Evolutionary conservation across 495 filamentous ascomycete genomes (phyloP), one percentile per base, ranked within the genome.

Genomic region (Xylaria curta): DNA sequence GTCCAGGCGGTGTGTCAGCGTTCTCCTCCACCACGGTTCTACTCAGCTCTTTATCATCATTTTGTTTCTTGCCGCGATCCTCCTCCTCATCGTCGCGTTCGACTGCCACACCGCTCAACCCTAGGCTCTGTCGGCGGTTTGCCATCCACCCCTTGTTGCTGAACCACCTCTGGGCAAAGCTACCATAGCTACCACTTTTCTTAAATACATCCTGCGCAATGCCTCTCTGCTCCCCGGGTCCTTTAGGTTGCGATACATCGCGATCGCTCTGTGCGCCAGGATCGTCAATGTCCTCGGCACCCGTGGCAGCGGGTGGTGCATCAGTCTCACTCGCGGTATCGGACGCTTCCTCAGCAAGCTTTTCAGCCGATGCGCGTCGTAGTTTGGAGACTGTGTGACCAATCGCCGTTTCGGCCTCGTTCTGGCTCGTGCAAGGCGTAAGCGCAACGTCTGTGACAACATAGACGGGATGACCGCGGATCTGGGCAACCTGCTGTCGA

Each of bases 91-190:
- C 74, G 19, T 40, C 59, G 26, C 21, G 53, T 62, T 31, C 71
- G 1, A 15, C 66, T 49, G 59, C 73, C 42, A 79, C 72, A 53
- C 71, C 80, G 62, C 85, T 89, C 81, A 91, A 81, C 10, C 89
- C 90, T 76, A 90, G 85, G 38, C 79, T 83, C 63, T 86, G 83
- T 72, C 87, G 82, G 66, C 84, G 85, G 71, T 89, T 89, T 74
- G 81, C 81, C 64, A 88, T 90, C 91, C 94, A 92, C 3, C 92
- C 94, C 62, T 89, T 91, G 73, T 87, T 89, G 15, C 92, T 95
- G 73, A 98, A 93, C 95, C 96, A 98, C 73, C 89, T 90, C 71
- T 93, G 88, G 0, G 95, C 93, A 78, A 97, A 97, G 28, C 92
- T 84, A 2, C 95, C 95, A 80, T 97, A 97, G 49, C 87, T 88